These are phyloP conservation scores for Helichrysum umbraculigerum DNA, from an alignment of 129 eudicot genomes.

Conservation along the genomic window DNA sequence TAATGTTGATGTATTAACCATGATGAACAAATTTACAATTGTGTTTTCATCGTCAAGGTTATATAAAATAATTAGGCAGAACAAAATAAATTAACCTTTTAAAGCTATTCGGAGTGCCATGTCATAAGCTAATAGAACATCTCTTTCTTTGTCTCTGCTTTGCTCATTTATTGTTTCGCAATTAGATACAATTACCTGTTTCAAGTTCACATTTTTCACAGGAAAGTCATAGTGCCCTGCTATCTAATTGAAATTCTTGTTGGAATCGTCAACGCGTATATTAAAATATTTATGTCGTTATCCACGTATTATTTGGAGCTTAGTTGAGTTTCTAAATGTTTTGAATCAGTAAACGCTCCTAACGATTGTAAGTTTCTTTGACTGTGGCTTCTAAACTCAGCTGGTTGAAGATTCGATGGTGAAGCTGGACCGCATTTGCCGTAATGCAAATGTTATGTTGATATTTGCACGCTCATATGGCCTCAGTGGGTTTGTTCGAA, in stretches of 20 bases:
- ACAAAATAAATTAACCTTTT: background rate
- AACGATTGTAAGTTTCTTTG: background rate
- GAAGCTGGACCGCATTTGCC: conserved; percentile 85
- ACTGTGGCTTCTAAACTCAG: conserved; percentile 37
- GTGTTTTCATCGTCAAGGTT: background rate
- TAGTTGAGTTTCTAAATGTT: too few relatives aligned
- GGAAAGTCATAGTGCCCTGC: background rate
- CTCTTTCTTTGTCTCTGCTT: background rate
- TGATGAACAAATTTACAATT: background rate
- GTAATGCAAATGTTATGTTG: conserved; percentile 76
- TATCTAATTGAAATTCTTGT: background rate
- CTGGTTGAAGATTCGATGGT: conserved; percentile 87
- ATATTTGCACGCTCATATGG: conserved; percentile 96
- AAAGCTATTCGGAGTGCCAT: background rate
- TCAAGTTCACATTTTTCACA: background rate
- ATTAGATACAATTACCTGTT: background rate
- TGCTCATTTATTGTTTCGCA: background rate
- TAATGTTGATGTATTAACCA: background rate
- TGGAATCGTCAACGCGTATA: background rate
- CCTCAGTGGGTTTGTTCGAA: conserved; percentile 86
- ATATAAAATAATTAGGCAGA: background rate
- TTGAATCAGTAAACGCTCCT: too few relatives aligned
- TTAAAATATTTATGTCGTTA: background rate
- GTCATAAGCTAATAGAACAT: conserved; percentile 3
- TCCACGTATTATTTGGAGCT: too few relatives aligned